A percentile compares a stretch with the other conserved stretches of the same genome.
Conservation (phyloP, 805 yeast species). For the Huiozyma sinensis region DNA sequence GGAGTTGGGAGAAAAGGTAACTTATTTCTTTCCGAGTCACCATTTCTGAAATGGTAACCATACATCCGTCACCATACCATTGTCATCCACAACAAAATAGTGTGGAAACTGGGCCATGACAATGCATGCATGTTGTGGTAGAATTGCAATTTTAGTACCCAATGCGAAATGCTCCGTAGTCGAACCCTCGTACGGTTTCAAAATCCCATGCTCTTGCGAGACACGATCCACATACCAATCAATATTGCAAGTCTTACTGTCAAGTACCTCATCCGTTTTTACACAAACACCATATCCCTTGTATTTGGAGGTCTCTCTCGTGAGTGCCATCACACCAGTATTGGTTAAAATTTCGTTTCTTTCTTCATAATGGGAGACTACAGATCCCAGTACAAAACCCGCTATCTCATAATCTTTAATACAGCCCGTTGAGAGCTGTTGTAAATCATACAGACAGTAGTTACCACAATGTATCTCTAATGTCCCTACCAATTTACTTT, state of each 20-base stretch:
- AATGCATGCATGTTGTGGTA: slow-evolving; percentile 69
- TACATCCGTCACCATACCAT: slow-evolving; percentile 42
- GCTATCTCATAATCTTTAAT: slow-evolving; percentile 38
- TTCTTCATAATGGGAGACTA: slow-evolving; percentile 46
- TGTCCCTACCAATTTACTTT: slow-evolving; percentile 28
- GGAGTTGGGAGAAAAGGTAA: too few species aligned
- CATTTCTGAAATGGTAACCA: slow-evolving; percentile 58
- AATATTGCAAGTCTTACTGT: slow-evolving; percentile 34
- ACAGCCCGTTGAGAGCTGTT: slow-evolving; percentile 64
- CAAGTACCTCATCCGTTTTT: slow-evolving; percentile 19
- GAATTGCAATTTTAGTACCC: slow-evolving; percentile 44
- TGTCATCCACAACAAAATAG: slow-evolving; percentile 44
- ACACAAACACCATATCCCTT: slow-evolving; percentile 46
- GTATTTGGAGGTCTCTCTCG: slow-evolving; percentile 49
- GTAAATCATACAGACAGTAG: slow-evolving; percentile 62
- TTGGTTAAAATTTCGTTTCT: slow-evolving; percentile 50
- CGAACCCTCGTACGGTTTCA: slow-evolving; percentile 35
- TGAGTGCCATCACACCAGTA: slow-evolving; percentile 62
- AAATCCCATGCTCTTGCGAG: slow-evolving; percentile 73
- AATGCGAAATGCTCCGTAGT: slow-evolving; percentile 12
- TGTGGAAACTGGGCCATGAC: slow-evolving; percentile 52
- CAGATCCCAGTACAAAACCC: slow-evolving; percentile 45
- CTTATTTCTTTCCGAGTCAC: slow-evolving; percentile 8
- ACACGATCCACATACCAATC: slow-evolving; percentile 55
- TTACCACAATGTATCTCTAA: slow-evolving; percentile 79